phyloP scores from a whole-genome alignment of 257 asterid genomes.

The Primulina eburnea region DNA sequence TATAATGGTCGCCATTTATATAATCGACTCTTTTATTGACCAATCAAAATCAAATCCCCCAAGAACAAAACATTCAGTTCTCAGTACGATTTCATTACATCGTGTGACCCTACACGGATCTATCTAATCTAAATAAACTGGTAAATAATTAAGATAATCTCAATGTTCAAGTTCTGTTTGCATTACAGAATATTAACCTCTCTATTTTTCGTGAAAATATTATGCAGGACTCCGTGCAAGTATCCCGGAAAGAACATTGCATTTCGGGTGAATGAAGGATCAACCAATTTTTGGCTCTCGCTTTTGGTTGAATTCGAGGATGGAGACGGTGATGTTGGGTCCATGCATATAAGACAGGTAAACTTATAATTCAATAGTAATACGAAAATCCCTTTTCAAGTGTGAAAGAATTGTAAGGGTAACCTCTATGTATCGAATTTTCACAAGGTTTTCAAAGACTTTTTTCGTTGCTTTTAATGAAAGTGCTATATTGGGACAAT shows the following conservation, averaged over 20 bases:
- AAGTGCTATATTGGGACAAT: conserved; percentile 25
- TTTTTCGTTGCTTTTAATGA: background rate
- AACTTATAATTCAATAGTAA: too few relatives aligned
- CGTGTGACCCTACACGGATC: too few relatives aligned
- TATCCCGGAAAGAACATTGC: conserved; percentile 82
- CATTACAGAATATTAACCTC: too few relatives aligned
- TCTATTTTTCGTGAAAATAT: conserved; percentile 10
- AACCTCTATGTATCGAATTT: background rate
- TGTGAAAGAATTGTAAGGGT: background rate
- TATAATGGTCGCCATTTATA: background rate
- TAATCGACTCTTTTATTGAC: too few relatives aligned
- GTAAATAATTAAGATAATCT: too few relatives aligned
- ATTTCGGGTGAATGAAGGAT: conserved; percentile 89
- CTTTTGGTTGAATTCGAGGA: conserved; percentile 82
- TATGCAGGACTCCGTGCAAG: conserved; percentile 79
- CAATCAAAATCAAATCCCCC: too few relatives aligned
- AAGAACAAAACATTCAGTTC: too few relatives aligned
- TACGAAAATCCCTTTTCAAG: background rate
- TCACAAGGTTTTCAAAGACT: background rate
- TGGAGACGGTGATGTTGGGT: conserved; percentile 91
- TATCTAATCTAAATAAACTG: too few relatives aligned
- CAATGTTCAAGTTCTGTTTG: too few relatives aligned
- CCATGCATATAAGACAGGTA: conserved; percentile 93
- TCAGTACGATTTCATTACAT: too few relatives aligned
- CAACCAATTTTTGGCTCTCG: conserved; percentile 85